phyloP scores from a whole-genome alignment of 1,284 basidiomycete genomes.

The Fomitopsis palustris region DNA sequence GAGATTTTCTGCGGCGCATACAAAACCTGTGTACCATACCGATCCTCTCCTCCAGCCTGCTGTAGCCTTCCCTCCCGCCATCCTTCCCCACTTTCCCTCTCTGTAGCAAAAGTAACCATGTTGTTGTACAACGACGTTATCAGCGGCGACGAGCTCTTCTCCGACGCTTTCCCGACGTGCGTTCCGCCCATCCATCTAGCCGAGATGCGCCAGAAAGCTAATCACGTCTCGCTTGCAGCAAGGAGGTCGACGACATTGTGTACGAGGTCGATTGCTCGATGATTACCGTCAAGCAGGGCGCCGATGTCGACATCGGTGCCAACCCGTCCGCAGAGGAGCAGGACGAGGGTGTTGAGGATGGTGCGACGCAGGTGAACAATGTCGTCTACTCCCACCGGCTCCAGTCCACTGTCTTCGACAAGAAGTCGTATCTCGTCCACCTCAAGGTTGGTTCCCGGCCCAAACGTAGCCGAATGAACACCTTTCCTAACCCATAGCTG shows the following conservation, averaged over 20 bases:
- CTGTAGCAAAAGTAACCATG: slow-evolving; percentile 44
- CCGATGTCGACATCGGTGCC: slow-evolving; percentile 90
- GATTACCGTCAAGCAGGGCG: slow-evolving; percentile 77
- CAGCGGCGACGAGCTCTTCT: slow-evolving; percentile 90
- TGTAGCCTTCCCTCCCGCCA: slow-evolving; percentile 18
- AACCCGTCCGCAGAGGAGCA: slow-evolving; percentile 91
- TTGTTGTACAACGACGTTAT: slow-evolving; percentile 78
- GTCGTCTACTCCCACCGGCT: slow-evolving; percentile 93
- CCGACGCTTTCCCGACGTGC: slow-evolving; percentile 87
- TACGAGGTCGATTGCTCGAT: slow-evolving; percentile 87
- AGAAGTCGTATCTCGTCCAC: slow-evolving; percentile 84
- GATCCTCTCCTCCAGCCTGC: slow-evolving; percentile 24
- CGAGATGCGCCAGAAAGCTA: slow-evolving; percentile 2
- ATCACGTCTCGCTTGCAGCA: slow-evolving; percentile 44
- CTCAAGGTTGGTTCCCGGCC: slow-evolving; percentile 66
- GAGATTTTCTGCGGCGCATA: slow-evolving; percentile 19
- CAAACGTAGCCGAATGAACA: not conserved
- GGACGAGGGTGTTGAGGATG: slow-evolving; percentile 83
- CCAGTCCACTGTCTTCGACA: slow-evolving; percentile 83
- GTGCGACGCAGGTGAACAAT: slow-evolving; percentile 82
- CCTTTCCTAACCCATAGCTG: not conserved
- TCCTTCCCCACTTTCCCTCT: not conserved
- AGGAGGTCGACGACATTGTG: slow-evolving; percentile 79
- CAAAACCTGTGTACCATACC: slow-evolving; percentile 20
- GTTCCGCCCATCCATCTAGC: slow-evolving; percentile 22